Base-by-base conservation (phyloP, 2,329 filamentous ascomycete species). In the Pyricularia sp. region DNA sequence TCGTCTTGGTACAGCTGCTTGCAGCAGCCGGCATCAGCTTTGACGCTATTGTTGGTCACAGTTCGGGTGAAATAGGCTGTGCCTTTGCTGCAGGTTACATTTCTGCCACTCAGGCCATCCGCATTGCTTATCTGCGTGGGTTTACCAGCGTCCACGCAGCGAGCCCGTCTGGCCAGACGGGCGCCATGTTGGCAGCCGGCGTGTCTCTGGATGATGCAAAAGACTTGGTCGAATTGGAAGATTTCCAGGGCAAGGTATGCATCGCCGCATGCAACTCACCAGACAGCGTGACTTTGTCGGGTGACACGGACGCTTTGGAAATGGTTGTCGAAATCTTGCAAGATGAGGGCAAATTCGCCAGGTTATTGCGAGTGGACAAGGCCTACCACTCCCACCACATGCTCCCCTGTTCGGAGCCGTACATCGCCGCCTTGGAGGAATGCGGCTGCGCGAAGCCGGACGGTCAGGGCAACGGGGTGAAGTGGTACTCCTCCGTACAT, bases 361-460 rank as follows among this genome's bases (percentile, higher is more conserved):
- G 78, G 5, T 50, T 70, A 0, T 72, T 83, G 0, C 72, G 74
- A 9, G 79, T 81, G 2, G 77, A 80, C 68, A 78, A 70, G 17
- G 81, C 81, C 0, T 83, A 82, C 68, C 79, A 81, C 69, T 80
- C 79, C 0, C 75, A 77, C 25, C 78, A 81, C 67, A 82, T 82
- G 78, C 66, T 73, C 0, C 70, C 42, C 26, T 73, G 79, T 1
- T 76, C 78, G 0, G 71, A 64, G 0, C 70, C 75, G 67, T 83
- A 83, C 68, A 70, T 76, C 3, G 69, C 76, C 26, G 72, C 71
- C 1, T 70, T 82, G 58, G 55, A 69, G 2, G 68, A 68, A 20
- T 78, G 75, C 42, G 70, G 69, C 25, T 76, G 82, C 26, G 59
- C 70, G 0, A 75, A 76, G 1, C 30, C 68, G 2, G 20, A 66